Evolutionary conservation across 345 rosid genomes (phyloP), one percentile per base, ranked within the genome.

Genomic region (Lepidium africanum): DNA sequence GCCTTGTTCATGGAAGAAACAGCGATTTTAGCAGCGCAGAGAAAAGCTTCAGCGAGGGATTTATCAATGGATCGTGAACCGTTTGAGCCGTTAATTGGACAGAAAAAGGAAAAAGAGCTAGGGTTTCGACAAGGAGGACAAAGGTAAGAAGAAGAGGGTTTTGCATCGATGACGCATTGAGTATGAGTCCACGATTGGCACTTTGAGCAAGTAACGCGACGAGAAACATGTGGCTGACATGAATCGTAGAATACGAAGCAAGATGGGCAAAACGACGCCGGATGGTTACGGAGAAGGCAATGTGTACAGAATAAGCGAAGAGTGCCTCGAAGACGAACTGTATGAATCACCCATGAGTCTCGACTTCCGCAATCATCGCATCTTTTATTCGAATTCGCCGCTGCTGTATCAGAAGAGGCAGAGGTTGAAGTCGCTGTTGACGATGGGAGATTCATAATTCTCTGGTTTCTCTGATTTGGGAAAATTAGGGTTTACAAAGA

Each of bases 211-310:
- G 81, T 10, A 69, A 85, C 68, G 13, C 89, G 87, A 52, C 83
- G 81, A 15, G 82, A 73, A 5, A 80, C 70, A 21, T 77, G 82
- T 8, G 86, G 88, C 4, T 79, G 84, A 27, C 70, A 59, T 5
- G 86, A 67, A 59, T 76, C 86, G 76, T 86, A 86, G 70, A 84
- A 81, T 35, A 76, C 37, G 78, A 87, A 81, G 79, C 98, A 92
- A 5, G 19, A 3, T 0, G 96, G 94, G 68, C 98, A 92, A 81
- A 89, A 92, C 27, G 83, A 80, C 30, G 72, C 16, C 0, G 85
- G 89, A 39, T 87, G 88, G 71, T 76, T 79, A 11, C 71, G 82
- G 68, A 92, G 98, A 67, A 89, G 85, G 73, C 96, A 89, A 57
- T 84, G 77, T 35, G 95, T 89, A 81, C 96, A 92, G 76, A 82